These are phyloP conservation scores for Umbilicaria muhlenbergii DNA, from an alignment of 495 filamentous ascomycete species.

Conservation along the genomic window DNA sequence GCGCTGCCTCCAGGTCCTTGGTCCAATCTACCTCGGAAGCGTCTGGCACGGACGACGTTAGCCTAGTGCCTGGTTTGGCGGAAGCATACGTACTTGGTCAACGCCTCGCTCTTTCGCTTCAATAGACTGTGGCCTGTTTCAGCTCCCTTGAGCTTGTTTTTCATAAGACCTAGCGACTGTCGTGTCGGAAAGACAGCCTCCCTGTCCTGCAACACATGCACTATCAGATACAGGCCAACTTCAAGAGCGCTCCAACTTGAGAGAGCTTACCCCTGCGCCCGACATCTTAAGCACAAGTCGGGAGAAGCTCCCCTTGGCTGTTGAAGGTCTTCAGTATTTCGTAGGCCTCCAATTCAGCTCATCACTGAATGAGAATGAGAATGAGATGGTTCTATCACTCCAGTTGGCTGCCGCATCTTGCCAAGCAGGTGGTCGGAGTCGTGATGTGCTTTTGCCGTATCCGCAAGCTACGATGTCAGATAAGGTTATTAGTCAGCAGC, in stretches of 20 bases:
- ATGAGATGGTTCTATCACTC: too few relatives aligned
- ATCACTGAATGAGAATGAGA: too few relatives aligned
- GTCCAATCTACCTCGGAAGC: slow-evolving; percentile 57
- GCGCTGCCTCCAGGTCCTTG: slow-evolving; percentile 2
- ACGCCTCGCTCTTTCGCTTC: slow-evolving; percentile 85
- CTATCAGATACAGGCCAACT: slow-evolving; percentile 1
- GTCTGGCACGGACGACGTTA: slow-evolving; percentile 31
- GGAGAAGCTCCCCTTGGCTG: neutral
- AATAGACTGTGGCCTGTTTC: slow-evolving; percentile 76
- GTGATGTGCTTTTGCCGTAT: too few relatives aligned
- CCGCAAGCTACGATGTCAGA: too few relatives aligned
- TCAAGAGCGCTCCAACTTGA: neutral
- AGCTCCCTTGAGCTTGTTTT: slow-evolving; percentile 94
- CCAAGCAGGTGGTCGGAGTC: too few relatives aligned
- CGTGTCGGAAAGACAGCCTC: slow-evolving; percentile 97
- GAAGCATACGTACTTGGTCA: slow-evolving; percentile 51
- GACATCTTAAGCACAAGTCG: slow-evolving; percentile 27
- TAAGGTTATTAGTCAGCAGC: too few relatives aligned
- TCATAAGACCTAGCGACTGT: slow-evolving; percentile 93
- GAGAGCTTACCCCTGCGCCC: slow-evolving; percentile 36
- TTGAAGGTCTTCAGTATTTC: too few relatives aligned
- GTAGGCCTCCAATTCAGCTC: too few relatives aligned
- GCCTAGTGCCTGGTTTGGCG: slow-evolving; percentile 5
- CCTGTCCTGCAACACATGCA: slow-evolving; percentile 39
- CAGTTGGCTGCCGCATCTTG: too few relatives aligned